phyloP scores from a whole-genome alignment of 2,329 filamentous ascomycete genomes.

The Monosporascus sp. region DNA sequence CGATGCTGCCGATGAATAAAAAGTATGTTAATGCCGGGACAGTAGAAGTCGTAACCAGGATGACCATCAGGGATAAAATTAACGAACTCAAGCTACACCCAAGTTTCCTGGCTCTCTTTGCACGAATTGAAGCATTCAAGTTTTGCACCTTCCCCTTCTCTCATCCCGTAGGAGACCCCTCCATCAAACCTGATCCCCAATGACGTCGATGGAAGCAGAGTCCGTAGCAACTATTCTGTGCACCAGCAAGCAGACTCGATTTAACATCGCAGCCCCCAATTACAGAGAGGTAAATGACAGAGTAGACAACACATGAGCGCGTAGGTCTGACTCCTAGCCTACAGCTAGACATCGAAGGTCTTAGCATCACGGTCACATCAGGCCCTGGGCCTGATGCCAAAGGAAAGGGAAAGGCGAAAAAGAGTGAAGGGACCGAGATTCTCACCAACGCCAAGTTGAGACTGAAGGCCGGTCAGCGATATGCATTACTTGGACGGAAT shows the following conservation, averaged over 20 bases:
- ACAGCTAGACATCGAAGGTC: slow-evolving; percentile 65
- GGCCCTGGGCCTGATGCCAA: slow-evolving; percentile 23
- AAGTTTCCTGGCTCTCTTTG: too few species aligned
- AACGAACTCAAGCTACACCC: too few species aligned
- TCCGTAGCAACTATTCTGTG: slow-evolving; percentile 52
- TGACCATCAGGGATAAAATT: too few species aligned
- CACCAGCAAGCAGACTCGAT: slow-evolving; percentile 63
- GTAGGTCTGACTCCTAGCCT: too few species aligned
- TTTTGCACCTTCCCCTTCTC: too few species aligned
- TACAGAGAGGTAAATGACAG: slow-evolving; percentile 45
- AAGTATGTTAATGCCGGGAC: too few species aligned
- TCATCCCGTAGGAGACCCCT: too few species aligned
- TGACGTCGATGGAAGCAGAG: slow-evolving; percentile 46
- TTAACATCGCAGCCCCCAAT: slow-evolving; percentile 52
- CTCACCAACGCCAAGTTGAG: slow-evolving; percentile 64
- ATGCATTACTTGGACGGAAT: slow-evolving; percentile 75
- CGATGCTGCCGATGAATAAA: too few species aligned
- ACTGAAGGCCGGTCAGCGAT: slow-evolving; percentile 67
- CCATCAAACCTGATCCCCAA: slow-evolving; percentile 14
- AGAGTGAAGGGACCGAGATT: slow-evolving; percentile 55
- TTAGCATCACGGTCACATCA: slow-evolving; percentile 62
- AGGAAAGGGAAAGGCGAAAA: slow-evolving; percentile 47
- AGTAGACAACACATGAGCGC: background rate
- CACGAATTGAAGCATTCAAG: too few species aligned
- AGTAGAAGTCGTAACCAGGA: too few species aligned